phyloP scores from a whole-genome alignment of 75 land plant genomes.

The Sequoiadendron giganteum region DNA sequence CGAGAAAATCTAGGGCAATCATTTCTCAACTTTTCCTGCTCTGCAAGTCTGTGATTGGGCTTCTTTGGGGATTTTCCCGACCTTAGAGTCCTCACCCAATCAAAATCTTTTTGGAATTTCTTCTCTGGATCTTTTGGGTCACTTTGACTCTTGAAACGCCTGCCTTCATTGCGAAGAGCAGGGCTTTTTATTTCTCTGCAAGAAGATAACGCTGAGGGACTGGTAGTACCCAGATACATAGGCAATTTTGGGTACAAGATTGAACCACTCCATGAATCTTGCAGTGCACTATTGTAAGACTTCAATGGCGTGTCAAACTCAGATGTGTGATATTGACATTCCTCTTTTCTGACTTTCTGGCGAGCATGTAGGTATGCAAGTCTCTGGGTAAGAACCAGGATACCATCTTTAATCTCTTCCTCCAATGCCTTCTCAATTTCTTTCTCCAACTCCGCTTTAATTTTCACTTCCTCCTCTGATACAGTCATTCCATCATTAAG shows the following conservation, averaged over 20 bases:
- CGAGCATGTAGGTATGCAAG: slow-evolving; percentile 25
- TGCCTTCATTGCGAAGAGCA: neutral
- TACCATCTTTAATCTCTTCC: slow-evolving; percentile 42
- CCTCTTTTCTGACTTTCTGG: slow-evolving; percentile 4
- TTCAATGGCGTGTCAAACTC: neutral
- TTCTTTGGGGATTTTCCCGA: neutral
- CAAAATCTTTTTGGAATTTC: neutral
- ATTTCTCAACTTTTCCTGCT: too few species aligned
- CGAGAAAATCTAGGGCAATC: neutral
- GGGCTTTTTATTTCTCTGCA: too few species aligned
- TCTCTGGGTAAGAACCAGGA: slow-evolving; percentile 30
- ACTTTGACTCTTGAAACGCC: neutral
- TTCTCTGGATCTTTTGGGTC: neutral
- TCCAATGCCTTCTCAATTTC: slow-evolving; percentile 36
- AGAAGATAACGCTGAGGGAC: too few species aligned
- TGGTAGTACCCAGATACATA: too few species aligned
- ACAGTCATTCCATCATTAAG: neutral
- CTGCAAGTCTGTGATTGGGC: too few species aligned
- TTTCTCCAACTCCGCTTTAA: slow-evolving; percentile 25
- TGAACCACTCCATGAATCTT: neutral
- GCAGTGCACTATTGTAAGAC: neutral
- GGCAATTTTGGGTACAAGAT: neutral
- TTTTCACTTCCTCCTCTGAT: slow-evolving; percentile 27
- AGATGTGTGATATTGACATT: neutral
- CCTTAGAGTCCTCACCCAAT: neutral